These are phyloP conservation scores for Ceratocystis eucalypticola DNA, from an alignment of 2,329 filamentous ascomycete genomes.

Conservation along the genomic window DNA sequence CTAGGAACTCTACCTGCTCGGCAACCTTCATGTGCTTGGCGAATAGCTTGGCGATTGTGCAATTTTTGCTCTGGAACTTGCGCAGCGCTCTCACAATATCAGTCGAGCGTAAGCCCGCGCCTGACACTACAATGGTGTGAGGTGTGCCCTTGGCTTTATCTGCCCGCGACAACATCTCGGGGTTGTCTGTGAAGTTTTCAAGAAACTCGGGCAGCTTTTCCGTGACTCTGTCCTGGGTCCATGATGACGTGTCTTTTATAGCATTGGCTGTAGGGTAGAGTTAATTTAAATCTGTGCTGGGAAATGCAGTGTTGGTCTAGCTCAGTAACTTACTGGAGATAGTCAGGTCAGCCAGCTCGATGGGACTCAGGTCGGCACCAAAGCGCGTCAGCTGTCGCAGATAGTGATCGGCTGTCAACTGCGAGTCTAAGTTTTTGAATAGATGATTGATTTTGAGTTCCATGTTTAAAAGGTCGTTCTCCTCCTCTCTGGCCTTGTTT, in stretches of 20 bases:
- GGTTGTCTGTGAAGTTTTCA: conserved; percentile 46
- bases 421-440: conserved; percentile 69
- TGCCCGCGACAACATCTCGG: conserved; percentile 46
- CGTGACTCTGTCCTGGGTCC: conserved; percentile 48
- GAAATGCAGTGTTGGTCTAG: neutral
- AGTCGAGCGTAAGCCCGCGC: conserved; percentile 72
- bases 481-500: conserved; percentile 42
- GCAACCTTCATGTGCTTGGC: conserved; percentile 96
- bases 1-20: conserved; percentile 66
- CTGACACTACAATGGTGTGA: conserved; percentile 80
- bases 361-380: conserved; percentile 62
- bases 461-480: conserved; percentile 47
- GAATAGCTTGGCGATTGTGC: conserved; percentile 77
- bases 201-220: conserved; percentile 46
- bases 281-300: neutral
- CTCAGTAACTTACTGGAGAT: conserved; percentile 49
- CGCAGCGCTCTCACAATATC: conserved; percentile 67
- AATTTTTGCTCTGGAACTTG: conserved; percentile 66
- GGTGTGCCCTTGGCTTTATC: conserved; percentile 57
- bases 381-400: conserved; percentile 66
- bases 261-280: conserved; percentile 42
- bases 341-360: conserved; percentile 73
- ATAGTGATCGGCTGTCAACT: conserved; percentile 72
- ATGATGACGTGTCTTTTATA: conserved; percentile 69
- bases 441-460: conserved; percentile 66